Base-by-base conservation (phyloP, 768 basidiomycete species). In the Amanita polypyramis region DNA sequence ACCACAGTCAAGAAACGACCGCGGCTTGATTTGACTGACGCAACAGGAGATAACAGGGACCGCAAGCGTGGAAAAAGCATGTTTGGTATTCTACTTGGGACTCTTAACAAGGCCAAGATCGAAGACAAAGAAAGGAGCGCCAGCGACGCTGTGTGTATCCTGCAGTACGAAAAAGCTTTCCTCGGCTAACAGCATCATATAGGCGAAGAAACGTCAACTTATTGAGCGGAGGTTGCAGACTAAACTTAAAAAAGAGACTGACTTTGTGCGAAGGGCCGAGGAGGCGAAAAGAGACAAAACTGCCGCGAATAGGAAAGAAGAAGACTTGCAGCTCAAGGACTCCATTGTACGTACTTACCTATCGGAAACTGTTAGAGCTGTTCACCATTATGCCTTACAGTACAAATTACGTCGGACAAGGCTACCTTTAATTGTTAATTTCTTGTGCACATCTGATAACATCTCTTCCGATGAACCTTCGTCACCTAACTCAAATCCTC, bases 201-300 rank as follows among this genome's bases (percentile, higher is more conserved):
- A 89, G 86, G 87, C 86, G 1, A 88, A 85, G 70, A 89, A 89
- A 66, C 72, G 87, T 54, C 85, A 86, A 55, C 59, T 84, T 60
- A 84, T 85, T 61, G 87, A 91, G 62, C 81, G 86, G 62, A 80
- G 85, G 69, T 73, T 91, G 69, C 86, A 89, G 72, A 73, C 73
- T 69, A 90, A 87, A 68, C 75, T 91, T 54, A 75, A 77, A 62
- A 84, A 81, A 74, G 88, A 91, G 64, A 86, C 82, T 73, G 86
- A 86, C 65, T 73, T 81, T 70, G 85, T 90, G 67, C 79, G 86
- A 62, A 75, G 82, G 63, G 80, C 82, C 56, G 87, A 88, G 72
- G 86, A 90, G 66, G 82, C 81, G 51, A 88, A 88, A 67, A 85
- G 85, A 63, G 85, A 87, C 66, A 86, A 86, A 65, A 77, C 77